Base-by-base conservation (phyloP, 768 basidiomycete genomes). In the Mycena latifolia region DNA sequence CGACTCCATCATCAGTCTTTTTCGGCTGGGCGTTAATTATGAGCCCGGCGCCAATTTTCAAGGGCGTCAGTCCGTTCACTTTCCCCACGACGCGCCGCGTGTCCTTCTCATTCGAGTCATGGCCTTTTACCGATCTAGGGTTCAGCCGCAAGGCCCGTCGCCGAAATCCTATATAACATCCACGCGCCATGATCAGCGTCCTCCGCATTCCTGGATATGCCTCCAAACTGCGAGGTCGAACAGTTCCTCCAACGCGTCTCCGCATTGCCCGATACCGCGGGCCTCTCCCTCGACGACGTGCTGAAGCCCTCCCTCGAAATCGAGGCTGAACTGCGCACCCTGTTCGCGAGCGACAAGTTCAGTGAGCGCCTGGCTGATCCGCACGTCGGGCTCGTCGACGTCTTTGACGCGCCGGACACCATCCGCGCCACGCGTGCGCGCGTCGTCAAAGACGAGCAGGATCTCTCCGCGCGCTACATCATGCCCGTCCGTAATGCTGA, bases 311-410 rank as follows among this genome's bases (percentile, higher is more conserved):
- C 85, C 35, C 77, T 90, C 57, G 84, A 85, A 18, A 82, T 86
- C 57, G 89, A 90, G 74, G 78, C 82, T 3, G 80, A 84, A 51
- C 75, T 90, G 45, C 81, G 89, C 67, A 81, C 78, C 51, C 75
- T 88, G 14, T 89, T 86, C 60, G 88, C 87, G 2, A 84, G 81
- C 7, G 85, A 89, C 67, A 82, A 79, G 72, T 66, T 63, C 52
- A 82, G 85, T 58, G 24, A 72, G 12, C 81, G 84, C 78, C 15
- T 88, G 27, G 61, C 72, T 14, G 79, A 87, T 64, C 81, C 82
- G 6, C 72, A 84, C 63, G 86, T 88, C 43, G 88, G 88, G 5
- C 85, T 89, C 25, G 84, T 89, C 66, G 85, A 89, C 63, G 79
- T 88, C 10, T 89, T 89, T 73, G 81, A 76, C 28, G 85, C 86